Conservation (phyloP, 306 rosid genomes). For the Rosa multiflora region DNA sequence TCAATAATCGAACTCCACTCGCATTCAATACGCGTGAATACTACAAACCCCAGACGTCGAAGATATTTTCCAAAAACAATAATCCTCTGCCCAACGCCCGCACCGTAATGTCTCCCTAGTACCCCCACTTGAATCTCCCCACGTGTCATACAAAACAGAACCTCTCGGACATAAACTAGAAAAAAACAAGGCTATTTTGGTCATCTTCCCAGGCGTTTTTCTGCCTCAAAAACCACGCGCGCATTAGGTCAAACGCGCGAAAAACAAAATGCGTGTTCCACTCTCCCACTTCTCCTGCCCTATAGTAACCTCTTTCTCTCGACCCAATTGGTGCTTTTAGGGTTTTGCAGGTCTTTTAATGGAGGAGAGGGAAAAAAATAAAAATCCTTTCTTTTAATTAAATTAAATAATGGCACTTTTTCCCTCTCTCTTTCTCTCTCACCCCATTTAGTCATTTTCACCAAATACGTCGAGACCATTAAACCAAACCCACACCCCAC, state of each 20-base stretch:
- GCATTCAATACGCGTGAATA: conserved; percentile 16
- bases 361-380: not conserved
- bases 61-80: not conserved
- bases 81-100: not conserved
- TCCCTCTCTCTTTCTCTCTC: conserved; percentile 5
- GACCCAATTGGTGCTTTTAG: not conserved
- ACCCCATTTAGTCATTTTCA: not conserved
- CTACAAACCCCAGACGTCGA: not conserved
- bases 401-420: not conserved
- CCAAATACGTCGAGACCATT: not conserved
- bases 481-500: not conserved
- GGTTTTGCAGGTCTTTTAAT: conserved; percentile 10
- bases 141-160: conserved; percentile 13
- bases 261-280: not conserved
- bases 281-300: conserved; percentile 13
- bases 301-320: conserved; percentile 7
- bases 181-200: not conserved
- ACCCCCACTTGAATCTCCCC: not conserved
- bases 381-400: not conserved
- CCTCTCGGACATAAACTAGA: not conserved
- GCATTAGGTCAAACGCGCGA: not conserved
- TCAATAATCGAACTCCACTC: not conserved
- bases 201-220: not conserved
- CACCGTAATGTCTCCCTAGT: not conserved
- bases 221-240: not conserved